A percentile compares a stretch with the other conserved stretches of the same genome.
phyloP scores from a whole-genome alignment of 225 moss, liverwort and hornwort species.

The Sphagnum contortum region DNA sequence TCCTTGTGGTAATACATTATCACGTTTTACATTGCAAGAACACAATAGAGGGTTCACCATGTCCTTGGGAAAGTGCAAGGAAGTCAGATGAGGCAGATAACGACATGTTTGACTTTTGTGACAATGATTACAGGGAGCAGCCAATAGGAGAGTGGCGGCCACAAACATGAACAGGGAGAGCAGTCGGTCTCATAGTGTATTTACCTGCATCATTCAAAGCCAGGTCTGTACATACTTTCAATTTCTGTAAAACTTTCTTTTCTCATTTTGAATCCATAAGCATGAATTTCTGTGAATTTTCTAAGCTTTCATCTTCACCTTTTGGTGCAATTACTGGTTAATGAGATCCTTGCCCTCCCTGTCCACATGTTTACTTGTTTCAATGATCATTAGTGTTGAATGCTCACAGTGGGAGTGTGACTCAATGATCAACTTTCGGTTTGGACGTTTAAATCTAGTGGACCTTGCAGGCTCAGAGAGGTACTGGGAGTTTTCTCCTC shows the following conservation, averaged over 20 bases:
- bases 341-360: too few relatives aligned
- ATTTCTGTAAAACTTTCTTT: background rate
- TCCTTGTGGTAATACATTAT: slow-evolving; percentile 46
- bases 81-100: too few relatives aligned
- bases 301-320: too few relatives aligned
- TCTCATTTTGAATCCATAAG: background rate
- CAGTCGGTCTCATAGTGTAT: slow-evolving; percentile 97
- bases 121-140: slow-evolving; percentile 45
- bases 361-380: background rate
- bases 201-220: slow-evolving; percentile 91
- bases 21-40: too few relatives aligned
- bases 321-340: too few relatives aligned
- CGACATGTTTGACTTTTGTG: background rate
- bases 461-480: slow-evolving; percentile 98
- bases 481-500: slow-evolving; percentile 15
- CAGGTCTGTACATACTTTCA: slow-evolving; percentile 35
- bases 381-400: slow-evolving; percentile 1
- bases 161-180: slow-evolving; percentile 98
- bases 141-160: slow-evolving; percentile 85
- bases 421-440: slow-evolving; percentile 84
- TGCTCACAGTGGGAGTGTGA: slow-evolving; percentile 78
- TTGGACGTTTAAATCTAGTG: slow-evolving; percentile 80
- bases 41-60: too few relatives aligned
- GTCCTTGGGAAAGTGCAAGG: too few relatives aligned
- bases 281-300: background rate